phyloP scores from a whole-genome alignment of 2,329 filamentous ascomycete species.

The Purpureocillium lavendulum region DNA sequence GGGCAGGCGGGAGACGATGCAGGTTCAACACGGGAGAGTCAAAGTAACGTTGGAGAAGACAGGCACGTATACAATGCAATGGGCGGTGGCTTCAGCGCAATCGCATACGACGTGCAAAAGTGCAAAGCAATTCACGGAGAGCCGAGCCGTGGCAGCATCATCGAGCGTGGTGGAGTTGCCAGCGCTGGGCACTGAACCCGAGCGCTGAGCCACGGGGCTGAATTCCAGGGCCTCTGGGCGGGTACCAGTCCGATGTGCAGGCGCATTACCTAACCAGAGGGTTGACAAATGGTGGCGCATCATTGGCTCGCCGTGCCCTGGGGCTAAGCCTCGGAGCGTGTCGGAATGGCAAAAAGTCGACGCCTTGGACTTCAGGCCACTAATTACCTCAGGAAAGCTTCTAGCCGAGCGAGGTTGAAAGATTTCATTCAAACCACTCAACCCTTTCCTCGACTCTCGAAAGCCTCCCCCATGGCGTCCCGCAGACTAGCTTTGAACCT shows the following conservation, averaged over 20 bases:
- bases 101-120: too few species aligned
- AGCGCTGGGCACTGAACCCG: too few species aligned
- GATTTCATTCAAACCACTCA: slow-evolving; percentile 50
- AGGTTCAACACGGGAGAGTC: too few species aligned
- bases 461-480: slow-evolving; percentile 73
- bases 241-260: background rate
- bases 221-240: too few species aligned
- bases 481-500: slow-evolving; percentile 95
- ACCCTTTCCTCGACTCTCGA: slow-evolving; percentile 36
- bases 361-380: slow-evolving; percentile 28
- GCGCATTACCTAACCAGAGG: background rate
- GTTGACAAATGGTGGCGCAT: slow-evolving; percentile 20
- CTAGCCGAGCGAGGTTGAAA: slow-evolving; percentile 35
- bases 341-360: slow-evolving; percentile 33
- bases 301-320: slow-evolving; percentile 22
- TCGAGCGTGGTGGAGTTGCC: too few species aligned
- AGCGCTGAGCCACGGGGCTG: too few species aligned
- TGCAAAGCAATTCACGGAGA: too few species aligned
- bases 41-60: too few species aligned
- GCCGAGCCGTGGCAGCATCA: too few species aligned
- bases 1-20: too few species aligned
- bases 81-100: too few species aligned
- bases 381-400: slow-evolving; percentile 37
- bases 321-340: slow-evolving; percentile 27
- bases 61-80: too few species aligned